Conservation (phyloP, 2,329 filamentous ascomycete species). For the Plenodomus lindquistii region DNA sequence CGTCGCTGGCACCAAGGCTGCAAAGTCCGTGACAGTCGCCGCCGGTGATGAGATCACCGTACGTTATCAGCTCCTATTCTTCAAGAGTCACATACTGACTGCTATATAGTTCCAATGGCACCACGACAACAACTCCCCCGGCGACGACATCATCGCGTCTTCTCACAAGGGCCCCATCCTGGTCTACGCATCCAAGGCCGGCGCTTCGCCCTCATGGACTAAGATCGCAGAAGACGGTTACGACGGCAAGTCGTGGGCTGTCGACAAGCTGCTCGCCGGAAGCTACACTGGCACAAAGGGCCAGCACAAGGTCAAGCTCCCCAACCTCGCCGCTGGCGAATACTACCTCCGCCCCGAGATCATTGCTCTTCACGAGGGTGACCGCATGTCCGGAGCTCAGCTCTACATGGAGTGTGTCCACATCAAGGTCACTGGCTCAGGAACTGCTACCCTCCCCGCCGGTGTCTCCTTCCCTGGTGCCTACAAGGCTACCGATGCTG, state of each 20-base stretch:
- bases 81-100: slow-evolving; percentile 2
- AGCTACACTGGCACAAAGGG: slow-evolving; percentile 40
- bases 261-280: slow-evolving; percentile 42
- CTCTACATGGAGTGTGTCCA: slow-evolving; percentile 52
- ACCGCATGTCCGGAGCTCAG: slow-evolving; percentile 44
- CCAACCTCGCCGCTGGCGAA: slow-evolving; percentile 45
- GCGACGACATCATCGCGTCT: slow-evolving; percentile 57
- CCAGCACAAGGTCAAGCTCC: slow-evolving; percentile 48
- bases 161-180: slow-evolving; percentile 58
- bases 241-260: slow-evolving; percentile 43
- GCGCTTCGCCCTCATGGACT: slow-evolving; percentile 53
- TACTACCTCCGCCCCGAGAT: slow-evolving; percentile 52
- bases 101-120: slow-evolving; percentile 51
- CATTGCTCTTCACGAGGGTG: slow-evolving; percentile 50
- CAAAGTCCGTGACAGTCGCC: slow-evolving; percentile 52
- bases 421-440: slow-evolving; percentile 44
- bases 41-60: slow-evolving; percentile 51
- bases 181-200: slow-evolving; percentile 54
- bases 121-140: slow-evolving; percentile 50
- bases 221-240: slow-evolving; percentile 49
- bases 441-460: slow-evolving; percentile 37
- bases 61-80: not conserved
- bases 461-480: slow-evolving; percentile 53
- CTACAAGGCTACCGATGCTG: slow-evolving; percentile 46
- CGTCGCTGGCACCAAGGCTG: slow-evolving; percentile 33